Conservation (phyloP, 1,284 basidiomycete genomes). For the Trametes hirsuta region DNA sequence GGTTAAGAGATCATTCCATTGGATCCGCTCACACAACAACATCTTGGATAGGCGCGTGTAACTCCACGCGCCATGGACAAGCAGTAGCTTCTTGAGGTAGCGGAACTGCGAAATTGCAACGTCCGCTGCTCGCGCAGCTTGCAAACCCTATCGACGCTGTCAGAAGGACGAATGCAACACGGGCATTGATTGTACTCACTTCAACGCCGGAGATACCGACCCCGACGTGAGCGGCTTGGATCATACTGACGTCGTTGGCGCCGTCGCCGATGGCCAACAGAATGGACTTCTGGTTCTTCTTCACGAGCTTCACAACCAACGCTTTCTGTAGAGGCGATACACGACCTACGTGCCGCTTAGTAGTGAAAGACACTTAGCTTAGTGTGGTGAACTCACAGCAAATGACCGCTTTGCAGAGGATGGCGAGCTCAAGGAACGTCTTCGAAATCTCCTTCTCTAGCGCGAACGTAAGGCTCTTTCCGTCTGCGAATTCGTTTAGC, state of each 20-base stretch:
- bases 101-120: slow-evolving; percentile 98
- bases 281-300: slow-evolving; percentile 92
- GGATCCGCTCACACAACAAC: slow-evolving; percentile 76
- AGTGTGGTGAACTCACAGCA: slow-evolving; percentile 69
- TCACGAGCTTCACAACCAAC: slow-evolving; percentile 97
- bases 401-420: slow-evolving; percentile 98
- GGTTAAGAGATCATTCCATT: neutral
- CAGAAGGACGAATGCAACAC: slow-evolving; percentile 5
- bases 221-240: slow-evolving; percentile 96
- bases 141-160: slow-evolving; percentile 69
- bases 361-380: neutral
- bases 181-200: slow-evolving; percentile 43
- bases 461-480: slow-evolving; percentile 92
- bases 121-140: slow-evolving; percentile 96
- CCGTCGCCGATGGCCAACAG: slow-evolving; percentile 97
- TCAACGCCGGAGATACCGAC: slow-evolving; percentile 99
- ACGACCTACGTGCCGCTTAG: slow-evolving; percentile 61
- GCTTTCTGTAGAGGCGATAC: slow-evolving; percentile 99
- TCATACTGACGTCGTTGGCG: slow-evolving; percentile 97
- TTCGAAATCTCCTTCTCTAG: slow-evolving; percentile 92
- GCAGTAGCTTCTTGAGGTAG: slow-evolving; percentile 92
- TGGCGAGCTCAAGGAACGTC: slow-evolving; percentile 91
- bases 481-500: slow-evolving; percentile 57
- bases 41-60: slow-evolving; percentile 95
- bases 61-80: slow-evolving; percentile 99